Evolutionary conservation across 805 yeast genomes (phyloP), one percentile per base, ranked within the genome.

Genomic region (Suhomyces faveliae): DNA sequence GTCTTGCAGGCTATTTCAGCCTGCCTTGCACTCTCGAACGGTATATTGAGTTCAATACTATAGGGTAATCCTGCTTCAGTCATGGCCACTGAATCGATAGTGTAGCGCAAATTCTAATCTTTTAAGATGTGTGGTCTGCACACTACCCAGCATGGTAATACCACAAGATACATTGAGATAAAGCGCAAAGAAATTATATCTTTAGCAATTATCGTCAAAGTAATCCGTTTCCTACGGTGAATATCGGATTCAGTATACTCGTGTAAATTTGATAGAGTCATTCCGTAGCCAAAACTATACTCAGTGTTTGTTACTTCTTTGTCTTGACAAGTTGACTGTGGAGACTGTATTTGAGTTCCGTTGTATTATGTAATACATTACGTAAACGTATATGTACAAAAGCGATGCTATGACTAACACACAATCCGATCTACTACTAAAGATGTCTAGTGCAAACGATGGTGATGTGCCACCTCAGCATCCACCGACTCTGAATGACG

Each of bases 1-100:
- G 89, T 73, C n/a, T 70, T 67, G 35, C 66, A 57, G 1, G 94
- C 92, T 2, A 87, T 83, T 3, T 47, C 43, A 0, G 96, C 90
- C 56, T 88, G 92, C 33, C 65, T 59, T 1, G 57, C 61, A 3
- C 70, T 72, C 51, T 76, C 77, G 56, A 89, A 86, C 5, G 96
- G 96, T 6, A 90, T 72, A 17, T 68, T 66, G 22, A 87, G 63
- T 33, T 67, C 61, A 12, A 62, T 51, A 15, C 46, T 42, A 49
- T 58, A 49, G 1, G 54, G 46, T 19, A 48, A 62, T 23, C 51
- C 56, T 27, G 56, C 52, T 27, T 21, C 21, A 23, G 40, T 33
- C 33, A 30, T 42, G 39, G 40, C 25, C 15, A 15, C 37, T 5
- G 37, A n/a, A 33, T n/a, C 19, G 5, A 9, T 20, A 38, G 20